Percentiles rank a stretch among this genome's conserved stretches.
Evolutionary conservation across 106 monocot species (phyloP).

Genomic region (Chionographis japonica): DNA sequence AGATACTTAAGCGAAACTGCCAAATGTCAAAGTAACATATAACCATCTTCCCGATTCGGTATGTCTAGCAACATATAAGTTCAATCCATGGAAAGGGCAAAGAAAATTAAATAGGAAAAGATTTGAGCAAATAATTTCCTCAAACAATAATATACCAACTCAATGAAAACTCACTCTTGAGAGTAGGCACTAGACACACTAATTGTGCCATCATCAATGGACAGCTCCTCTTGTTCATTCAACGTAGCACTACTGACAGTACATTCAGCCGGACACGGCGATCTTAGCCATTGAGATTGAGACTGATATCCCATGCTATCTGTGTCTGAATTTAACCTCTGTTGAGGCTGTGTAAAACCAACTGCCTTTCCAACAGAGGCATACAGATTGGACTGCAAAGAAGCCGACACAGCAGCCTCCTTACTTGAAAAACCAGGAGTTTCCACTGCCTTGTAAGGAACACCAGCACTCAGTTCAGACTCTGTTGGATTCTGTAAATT

Average conservation of each 20-base stretch:
- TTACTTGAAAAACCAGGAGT: constrained; percentile 22
- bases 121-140: background rate
- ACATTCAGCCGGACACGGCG: constrained; percentile 24
- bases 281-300: constrained; percentile 43
- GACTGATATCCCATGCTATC: constrained; percentile 40
- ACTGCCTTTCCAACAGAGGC: constrained; percentile 6
- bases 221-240: constrained; percentile 46
- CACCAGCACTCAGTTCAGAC: constrained; percentile 14
- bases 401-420: background rate
- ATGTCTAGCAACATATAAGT: too few relatives aligned
- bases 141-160: background rate
- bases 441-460: constrained; percentile 10
- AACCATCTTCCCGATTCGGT: too few relatives aligned
- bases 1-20: too few relatives aligned
- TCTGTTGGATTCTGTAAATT: constrained; percentile 23
- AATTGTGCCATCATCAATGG: constrained; percentile 60
- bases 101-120: too few relatives aligned
- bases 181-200: constrained; percentile 45
- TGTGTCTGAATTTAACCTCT: constrained; percentile 34
- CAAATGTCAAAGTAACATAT: too few relatives aligned
- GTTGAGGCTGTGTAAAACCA: constrained; percentile 17
- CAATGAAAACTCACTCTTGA: constrained; percentile 30
- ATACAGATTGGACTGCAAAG: constrained; percentile 17
- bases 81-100: too few relatives aligned
- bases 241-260: constrained; percentile 21